These are phyloP conservation scores for Naegleria fowleri DNA, from an alignment of 208 protist genomes.

Conservation along the genomic window DNA sequence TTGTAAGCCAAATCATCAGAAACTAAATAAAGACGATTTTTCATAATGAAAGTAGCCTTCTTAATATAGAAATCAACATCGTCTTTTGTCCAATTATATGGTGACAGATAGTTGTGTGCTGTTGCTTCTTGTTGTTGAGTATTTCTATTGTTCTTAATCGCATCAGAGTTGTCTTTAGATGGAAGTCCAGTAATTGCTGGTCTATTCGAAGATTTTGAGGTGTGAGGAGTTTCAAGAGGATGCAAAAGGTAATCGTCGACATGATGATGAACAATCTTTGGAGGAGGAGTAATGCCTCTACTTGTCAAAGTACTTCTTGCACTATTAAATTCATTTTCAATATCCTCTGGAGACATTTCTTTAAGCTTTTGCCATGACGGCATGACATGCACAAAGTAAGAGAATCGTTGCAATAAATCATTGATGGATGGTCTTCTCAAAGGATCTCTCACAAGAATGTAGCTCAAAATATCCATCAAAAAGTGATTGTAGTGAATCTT, in stretches of 20 bases:
- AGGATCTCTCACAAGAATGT: conserved; percentile 23
- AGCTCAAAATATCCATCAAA: conserved; percentile 22
- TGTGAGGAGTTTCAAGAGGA: background rate
- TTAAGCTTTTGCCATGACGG: background rate
- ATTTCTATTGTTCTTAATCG: background rate
- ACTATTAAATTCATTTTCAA: background rate
- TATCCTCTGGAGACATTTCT: background rate
- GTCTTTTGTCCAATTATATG: background rate
- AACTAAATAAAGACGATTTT: background rate
- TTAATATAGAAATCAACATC: background rate
- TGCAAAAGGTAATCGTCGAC: background rate
- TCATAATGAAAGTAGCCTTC: background rate
- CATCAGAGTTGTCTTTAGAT: background rate
- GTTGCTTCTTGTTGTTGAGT: background rate
- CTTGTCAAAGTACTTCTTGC: background rate
- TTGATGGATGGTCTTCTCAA: background rate
- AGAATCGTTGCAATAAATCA: background rate
- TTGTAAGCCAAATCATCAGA: background rate
- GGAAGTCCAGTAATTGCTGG: background rate
- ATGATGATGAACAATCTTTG: background rate
- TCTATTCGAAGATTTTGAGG: background rate
- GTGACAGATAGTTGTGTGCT: background rate
- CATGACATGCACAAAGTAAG: background rate
- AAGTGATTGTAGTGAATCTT: conserved; percentile 15
- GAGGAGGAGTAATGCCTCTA: background rate